phyloP scores from a whole-genome alignment of 257 asterid species.

The Salvia rosmarinus region DNA sequence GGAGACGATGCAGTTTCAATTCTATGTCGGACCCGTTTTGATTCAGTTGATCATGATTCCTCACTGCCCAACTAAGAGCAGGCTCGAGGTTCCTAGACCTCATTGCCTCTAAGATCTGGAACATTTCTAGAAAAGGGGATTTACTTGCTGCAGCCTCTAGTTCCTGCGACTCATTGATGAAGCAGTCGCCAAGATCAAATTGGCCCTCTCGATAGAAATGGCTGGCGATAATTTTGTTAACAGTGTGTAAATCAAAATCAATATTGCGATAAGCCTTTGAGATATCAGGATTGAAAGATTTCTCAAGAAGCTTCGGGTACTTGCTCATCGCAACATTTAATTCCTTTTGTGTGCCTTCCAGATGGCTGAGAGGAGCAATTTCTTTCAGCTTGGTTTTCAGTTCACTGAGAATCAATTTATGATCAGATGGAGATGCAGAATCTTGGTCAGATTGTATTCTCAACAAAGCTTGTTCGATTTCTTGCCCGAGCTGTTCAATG shows the following conservation, averaged over 20 bases:
- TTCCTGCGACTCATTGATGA: constrained; percentile 60
- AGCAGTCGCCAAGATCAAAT: constrained; percentile 82
- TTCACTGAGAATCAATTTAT: constrained; percentile 55
- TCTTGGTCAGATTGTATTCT: constrained; percentile 56
- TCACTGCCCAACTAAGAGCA: constrained; percentile 77
- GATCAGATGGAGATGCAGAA: constrained; percentile 50
- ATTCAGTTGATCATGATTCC: constrained; percentile 59
- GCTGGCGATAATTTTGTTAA: constrained; percentile 78
- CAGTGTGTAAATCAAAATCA: constrained; percentile 65
- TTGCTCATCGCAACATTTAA: constrained; percentile 76
- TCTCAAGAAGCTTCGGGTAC: constrained; percentile 79
- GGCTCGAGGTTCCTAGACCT: constrained; percentile 70
- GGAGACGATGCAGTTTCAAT: constrained; percentile 78
- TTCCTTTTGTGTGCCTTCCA: constrained; percentile 82
- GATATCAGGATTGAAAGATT: constrained; percentile 76
- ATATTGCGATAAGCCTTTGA: constrained; percentile 81
- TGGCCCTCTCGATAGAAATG: constrained; percentile 86
- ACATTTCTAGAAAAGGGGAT: constrained; percentile 67
- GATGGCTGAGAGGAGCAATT: constrained; percentile 70
- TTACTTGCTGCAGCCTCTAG: constrained; percentile 56
- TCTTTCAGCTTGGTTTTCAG: constrained; percentile 71
- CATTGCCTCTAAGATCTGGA: constrained; percentile 77
- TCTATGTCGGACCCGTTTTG: constrained; percentile 71
- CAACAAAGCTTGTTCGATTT: constrained; percentile 72
- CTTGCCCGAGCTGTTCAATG: constrained; percentile 63